phyloP scores from a whole-genome alignment of 352 stramenopile species.

The Phytopythium vexans region DNA sequence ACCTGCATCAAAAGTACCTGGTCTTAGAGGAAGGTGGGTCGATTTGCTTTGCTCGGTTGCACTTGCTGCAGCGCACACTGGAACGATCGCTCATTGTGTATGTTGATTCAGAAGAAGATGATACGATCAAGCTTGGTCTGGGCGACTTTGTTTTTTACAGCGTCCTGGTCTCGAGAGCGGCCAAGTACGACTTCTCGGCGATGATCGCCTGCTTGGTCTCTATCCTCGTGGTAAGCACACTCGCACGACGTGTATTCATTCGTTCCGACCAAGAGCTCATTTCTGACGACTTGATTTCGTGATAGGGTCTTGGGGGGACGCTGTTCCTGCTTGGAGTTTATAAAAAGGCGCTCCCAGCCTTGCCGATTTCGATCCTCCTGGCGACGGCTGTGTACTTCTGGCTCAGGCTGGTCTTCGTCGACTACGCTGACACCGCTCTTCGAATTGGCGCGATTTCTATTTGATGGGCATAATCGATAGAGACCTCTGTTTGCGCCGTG shows the following conservation, averaged over 20 bases:
- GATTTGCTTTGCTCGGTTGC: neutral
- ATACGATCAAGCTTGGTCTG: constrained; percentile 93
- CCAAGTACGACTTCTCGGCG: constrained; percentile 94
- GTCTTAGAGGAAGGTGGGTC: constrained; percentile 40
- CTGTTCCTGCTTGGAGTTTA: constrained; percentile 95
- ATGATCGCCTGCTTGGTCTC: constrained; percentile 93
- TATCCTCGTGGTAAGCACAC: constrained; percentile 86
- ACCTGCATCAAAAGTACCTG: constrained; percentile 76
- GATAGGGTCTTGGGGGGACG: constrained; percentile 90
- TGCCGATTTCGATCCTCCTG: constrained; percentile 93
- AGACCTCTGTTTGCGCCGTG: constrained; percentile 8
- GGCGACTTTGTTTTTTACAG: constrained; percentile 99
- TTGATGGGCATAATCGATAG: constrained; percentile 3
- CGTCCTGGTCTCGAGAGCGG: constrained; percentile 95
- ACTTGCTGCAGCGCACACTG: constrained; percentile 2
- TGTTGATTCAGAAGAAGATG: constrained; percentile 43
- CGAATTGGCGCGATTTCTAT: constrained; percentile 19
- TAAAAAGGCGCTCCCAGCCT: constrained; percentile 93
- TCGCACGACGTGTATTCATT: constrained; percentile 4
- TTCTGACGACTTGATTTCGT: constrained; percentile 10
- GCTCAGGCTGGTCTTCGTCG: constrained; percentile 67
- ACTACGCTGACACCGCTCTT: constrained; percentile 50
- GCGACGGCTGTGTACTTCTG: constrained; percentile 80
- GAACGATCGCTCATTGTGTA: neutral
- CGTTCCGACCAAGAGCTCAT: neutral